phyloP scores from a whole-genome alignment of 305 asterid species.

The Fraxinus sp. region DNA sequence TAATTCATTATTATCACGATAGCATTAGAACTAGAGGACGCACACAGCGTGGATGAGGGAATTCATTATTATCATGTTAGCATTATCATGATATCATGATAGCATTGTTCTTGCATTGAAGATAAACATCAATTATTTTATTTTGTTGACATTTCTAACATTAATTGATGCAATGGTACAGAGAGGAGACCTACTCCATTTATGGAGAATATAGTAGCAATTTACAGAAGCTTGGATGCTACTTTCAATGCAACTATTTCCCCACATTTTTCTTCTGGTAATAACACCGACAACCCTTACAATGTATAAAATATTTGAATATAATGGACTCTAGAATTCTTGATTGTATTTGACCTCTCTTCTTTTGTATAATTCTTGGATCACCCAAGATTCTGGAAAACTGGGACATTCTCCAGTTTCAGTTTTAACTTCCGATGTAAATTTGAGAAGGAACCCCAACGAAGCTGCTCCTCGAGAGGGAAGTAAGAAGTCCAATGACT shows the following conservation, averaged over 20 bases:
- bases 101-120: neutral
- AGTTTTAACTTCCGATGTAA: constrained; percentile 23
- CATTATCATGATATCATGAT: neutral
- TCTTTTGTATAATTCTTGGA: neutral
- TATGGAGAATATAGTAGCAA: constrained; percentile 60
- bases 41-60: neutral
- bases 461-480: constrained; percentile 24
- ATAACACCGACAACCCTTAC: neutral
- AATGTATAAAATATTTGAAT: neutral
- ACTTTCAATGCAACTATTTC: constrained; percentile 48
- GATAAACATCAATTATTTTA: neutral
- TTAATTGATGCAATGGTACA: constrained; percentile 27
- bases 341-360: neutral
- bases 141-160: neutral
- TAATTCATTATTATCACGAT: neutral
- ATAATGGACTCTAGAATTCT: neutral
- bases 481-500: constrained; percentile 18
- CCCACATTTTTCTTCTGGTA: constrained; percentile 56
- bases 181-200: constrained; percentile 67
- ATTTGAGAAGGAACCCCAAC: constrained; percentile 11
- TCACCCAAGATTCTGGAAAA: constrained; percentile 23
- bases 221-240: constrained; percentile 59
- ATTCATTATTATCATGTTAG: neutral
- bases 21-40: neutral
- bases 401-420: constrained; percentile 7